Evolutionary conservation across 2,329 filamentous ascomycete species (phyloP), one percentile per base, ranked within the genome.

Genomic region (Epichloe uncinata): DNA sequence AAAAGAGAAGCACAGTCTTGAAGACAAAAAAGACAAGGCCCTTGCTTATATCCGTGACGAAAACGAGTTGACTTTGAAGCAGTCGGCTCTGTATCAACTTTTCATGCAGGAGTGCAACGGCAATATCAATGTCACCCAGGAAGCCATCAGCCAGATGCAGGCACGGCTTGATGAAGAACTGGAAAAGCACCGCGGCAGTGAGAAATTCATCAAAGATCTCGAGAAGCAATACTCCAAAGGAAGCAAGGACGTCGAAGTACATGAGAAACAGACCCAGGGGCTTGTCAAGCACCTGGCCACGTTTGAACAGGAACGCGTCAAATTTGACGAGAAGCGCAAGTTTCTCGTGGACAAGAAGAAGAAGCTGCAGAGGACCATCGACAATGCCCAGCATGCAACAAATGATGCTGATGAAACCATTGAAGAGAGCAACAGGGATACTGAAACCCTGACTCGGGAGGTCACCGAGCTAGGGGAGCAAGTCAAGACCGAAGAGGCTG

Each of bases 291-390:
- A 97, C 63, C 82, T 93, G 69, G 82, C 88, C 42, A 91, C 90
- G 62, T 89, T 94, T 54, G 94, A 98, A 62, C 95, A 97, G 63
- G 93, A 97, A 62, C 83, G 84, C 20, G 93, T 98, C 67, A 98
- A 98, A 63, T 90, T 95, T 57, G 91, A 97, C 56, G 94, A 98
- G 67, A 97, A 97, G 73, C 84, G 85, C 65, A 98, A 98, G 64
- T 97, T 97, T 66, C 70, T 98, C 56, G 73, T 78, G 2, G 84
- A 84, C 61, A 98, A 98, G 71, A 84, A 87, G 59, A 95, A 93
- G 72, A 98, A 98, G 69, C 77, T 95, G 13, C 88, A 97, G 57
- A 97, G 95, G 70, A 79, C 84, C 0, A 86, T 93, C 53, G 75
- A 81, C 49, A 84, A 82, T 43, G 87, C 87, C 52, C 86, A 87